Conservation (phyloP, 805 yeast species). For the Maudiozyma serrabonitensis region DNA sequence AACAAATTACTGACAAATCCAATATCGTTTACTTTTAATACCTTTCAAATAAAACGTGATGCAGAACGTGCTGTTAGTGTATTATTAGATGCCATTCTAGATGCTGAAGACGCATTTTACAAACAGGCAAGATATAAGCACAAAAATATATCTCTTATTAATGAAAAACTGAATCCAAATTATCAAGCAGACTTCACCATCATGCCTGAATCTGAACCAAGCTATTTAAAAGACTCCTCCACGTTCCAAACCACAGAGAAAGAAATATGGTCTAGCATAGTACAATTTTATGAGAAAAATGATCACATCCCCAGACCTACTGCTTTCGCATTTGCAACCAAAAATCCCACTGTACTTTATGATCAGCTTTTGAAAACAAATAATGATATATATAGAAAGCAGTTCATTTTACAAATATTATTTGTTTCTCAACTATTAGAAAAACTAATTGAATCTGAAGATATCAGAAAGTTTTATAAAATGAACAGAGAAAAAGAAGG, state of each 20-base stretch:
- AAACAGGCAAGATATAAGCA: constrained; percentile 6
- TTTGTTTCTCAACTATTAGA: constrained; percentile 12
- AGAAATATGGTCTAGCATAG: constrained; percentile 10
- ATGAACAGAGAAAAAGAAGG: constrained; percentile 16
- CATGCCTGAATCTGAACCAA: constrained; percentile 7
- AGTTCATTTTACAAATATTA: constrained; percentile 19
- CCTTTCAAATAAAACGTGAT: constrained; percentile 10
- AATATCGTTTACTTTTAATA: constrained; percentile 13
- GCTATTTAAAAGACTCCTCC: constrained; percentile 10
- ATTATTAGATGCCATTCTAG: constrained; percentile 15
- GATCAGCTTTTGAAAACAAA: constrained; percentile 15
- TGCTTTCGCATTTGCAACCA: constrained; percentile 15
- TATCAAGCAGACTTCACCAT: constrained; percentile 12
- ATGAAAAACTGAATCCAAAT: constrained; percentile 12
- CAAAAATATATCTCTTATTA: constrained; percentile 5
- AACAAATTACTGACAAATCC: constrained; percentile 17
- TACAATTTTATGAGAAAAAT: background rate
- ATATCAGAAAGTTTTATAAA: constrained; percentile 14
- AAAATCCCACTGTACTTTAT: constrained; percentile 14
- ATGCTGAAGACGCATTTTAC: constrained; percentile 19
- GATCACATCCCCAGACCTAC: constrained; percentile 11
- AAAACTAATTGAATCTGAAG: constrained; percentile 11
- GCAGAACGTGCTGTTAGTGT: constrained; percentile 11
- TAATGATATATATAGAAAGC: constrained; percentile 23
- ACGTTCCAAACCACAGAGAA: constrained; percentile 7